phyloP scores from a whole-genome alignment of 306 rosid species.

The Macrotyloma uniflorum region DNA sequence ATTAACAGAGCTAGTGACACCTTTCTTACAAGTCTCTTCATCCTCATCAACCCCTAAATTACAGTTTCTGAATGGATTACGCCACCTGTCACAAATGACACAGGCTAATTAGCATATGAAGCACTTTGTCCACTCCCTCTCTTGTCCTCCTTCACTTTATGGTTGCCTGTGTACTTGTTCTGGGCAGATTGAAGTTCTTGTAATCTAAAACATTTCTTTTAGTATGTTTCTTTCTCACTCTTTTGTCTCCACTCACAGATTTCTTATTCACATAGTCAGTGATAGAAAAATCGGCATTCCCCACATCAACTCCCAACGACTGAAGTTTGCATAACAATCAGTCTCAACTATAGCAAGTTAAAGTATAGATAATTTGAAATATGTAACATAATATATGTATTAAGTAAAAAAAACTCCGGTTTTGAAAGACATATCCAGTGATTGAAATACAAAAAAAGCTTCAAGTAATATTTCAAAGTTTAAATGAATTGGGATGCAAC shows the following conservation, averaged over 20 bases:
- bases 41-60: conserved; percentile 45
- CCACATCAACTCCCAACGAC: conserved; percentile 67
- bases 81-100: conserved; percentile 82
- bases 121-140: conserved; percentile 48
- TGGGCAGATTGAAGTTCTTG: conserved; percentile 41
- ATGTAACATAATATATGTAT: neutral
- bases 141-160: conserved; percentile 59
- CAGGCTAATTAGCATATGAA: conserved; percentile 69
- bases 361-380: neutral
- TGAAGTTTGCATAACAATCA: conserved; percentile 40
- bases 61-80: conserved; percentile 53
- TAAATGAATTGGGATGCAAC: conserved; percentile 6
- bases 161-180: conserved; percentile 47
- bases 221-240: conserved; percentile 49
- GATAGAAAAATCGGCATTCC: conserved; percentile 71
- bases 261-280: conserved; percentile 49
- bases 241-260: conserved; percentile 43
- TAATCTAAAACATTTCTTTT: conserved; percentile 45
- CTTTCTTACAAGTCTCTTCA: conserved; percentile 46
- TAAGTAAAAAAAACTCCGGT: neutral
- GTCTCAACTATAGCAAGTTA: conserved; percentile 26
- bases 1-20: conserved; percentile 42
- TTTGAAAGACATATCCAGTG: neutral
- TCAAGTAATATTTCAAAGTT: conserved; percentile 2
- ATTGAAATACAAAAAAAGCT: conserved; percentile 16